Evolutionary conservation across 768 basidiomycete species (phyloP).

Genomic region (Russula brevipes): DNA sequence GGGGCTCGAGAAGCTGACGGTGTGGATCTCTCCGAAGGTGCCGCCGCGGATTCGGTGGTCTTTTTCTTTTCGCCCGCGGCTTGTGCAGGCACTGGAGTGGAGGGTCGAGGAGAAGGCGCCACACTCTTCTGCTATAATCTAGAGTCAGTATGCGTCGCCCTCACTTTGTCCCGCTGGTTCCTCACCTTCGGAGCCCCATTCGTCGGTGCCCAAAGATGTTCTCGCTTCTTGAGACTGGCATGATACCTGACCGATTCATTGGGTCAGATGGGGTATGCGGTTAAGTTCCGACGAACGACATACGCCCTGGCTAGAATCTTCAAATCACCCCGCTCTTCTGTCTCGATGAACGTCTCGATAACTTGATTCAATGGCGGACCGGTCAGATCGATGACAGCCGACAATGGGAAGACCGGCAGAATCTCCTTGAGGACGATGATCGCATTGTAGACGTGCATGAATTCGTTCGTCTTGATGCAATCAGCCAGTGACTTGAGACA

Average conservation of each 20-base stretch:
- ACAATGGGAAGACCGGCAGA: conserved; percentile 80
- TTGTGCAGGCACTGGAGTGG: conserved; percentile 17
- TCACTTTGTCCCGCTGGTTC: not conserved
- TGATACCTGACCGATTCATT: conserved; percentile 47
- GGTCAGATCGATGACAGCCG: conserved; percentile 46
- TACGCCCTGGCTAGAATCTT: conserved; percentile 77
- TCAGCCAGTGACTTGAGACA: conserved; percentile 62
- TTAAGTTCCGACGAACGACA: conserved; percentile 29
- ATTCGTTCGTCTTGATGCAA: conserved; percentile 83
- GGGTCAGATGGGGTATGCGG: conserved; percentile 6
- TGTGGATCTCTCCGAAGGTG: conserved; percentile 25
- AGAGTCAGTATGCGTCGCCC: not conserved
- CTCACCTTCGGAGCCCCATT: conserved; percentile 35
- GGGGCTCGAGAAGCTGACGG: conserved; percentile 61
- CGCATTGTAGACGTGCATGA: conserved; percentile 98
- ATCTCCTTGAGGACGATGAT: conserved; percentile 91
- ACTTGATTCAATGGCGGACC: conserved; percentile 53
- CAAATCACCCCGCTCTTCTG: conserved; percentile 77
- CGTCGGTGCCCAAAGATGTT: conserved; percentile 47
- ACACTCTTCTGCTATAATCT: conserved; percentile 7
- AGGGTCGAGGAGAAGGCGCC: conserved; percentile 17
- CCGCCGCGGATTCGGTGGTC: conserved; percentile 31
- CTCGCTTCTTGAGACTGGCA: conserved; percentile 70
- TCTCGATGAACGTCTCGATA: conserved; percentile 62
- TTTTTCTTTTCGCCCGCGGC: conserved; percentile 20